Percentiles rank a stretch among this genome's conserved stretches.
Evolutionary conservation across 495 filamentous ascomycete genomes (phyloP).

Genomic region (Bacidia gigantensis): DNA sequence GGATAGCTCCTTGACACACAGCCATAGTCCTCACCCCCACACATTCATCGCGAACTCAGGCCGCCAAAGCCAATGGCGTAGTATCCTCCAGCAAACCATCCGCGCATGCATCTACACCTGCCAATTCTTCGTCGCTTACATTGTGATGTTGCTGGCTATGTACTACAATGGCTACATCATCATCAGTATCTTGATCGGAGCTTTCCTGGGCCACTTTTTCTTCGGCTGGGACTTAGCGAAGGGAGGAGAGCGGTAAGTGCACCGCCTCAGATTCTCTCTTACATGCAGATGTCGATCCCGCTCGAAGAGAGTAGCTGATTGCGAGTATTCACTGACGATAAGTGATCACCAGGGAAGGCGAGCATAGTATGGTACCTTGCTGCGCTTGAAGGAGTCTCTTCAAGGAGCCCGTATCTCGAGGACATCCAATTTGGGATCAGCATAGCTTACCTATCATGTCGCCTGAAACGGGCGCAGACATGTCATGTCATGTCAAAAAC

Average conservation of each 20-base stretch:
- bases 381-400: not conserved
- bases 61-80: not conserved
- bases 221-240: constrained; percentile 8
- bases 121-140: constrained; percentile 58
- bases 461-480: no score
- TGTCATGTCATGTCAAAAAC: no score
- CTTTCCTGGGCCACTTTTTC: constrained; percentile 8
- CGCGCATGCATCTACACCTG: constrained; percentile 48
- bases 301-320: not conserved
- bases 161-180: constrained; percentile 41
- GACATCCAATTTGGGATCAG: no score
- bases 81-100: constrained; percentile 38
- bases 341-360: not conserved
- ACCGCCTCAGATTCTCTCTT: no score
- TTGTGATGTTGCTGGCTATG: constrained; percentile 58
- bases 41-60: no score
- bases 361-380: not conserved
- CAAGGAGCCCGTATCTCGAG: no score
- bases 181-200: constrained; percentile 8
- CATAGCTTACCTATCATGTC: no score
- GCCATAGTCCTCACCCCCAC: no score
- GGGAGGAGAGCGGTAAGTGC: not conserved
- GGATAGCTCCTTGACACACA: no score
- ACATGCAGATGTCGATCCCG: no score
- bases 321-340: not conserved